Base-by-base conservation (phyloP, 75 land plant genomes). In the Cupressus sempervirens region DNA sequence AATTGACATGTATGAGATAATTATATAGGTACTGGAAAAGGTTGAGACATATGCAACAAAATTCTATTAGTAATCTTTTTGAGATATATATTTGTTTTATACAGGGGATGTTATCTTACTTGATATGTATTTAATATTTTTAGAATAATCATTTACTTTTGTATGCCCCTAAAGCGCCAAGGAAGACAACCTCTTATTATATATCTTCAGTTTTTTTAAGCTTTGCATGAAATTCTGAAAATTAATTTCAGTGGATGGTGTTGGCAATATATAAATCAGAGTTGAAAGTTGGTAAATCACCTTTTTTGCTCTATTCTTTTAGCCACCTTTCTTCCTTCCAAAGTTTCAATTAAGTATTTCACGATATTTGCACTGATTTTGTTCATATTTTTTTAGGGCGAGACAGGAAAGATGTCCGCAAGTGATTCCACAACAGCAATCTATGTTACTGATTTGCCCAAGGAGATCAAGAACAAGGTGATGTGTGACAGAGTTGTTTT, bases 391-490 rank as follows among this genome's bases (percentile, higher is more conserved):
- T 88, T 87, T 75, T 91, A 97, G 99, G 99, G 99, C 4, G 98
- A 97, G 77, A 92, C 93, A 76, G 99, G 99, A 43, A 97, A 97
- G 83, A 97, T 97, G 99, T 94, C 96, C 84, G 99, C 99, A 46
- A 93, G 95, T 91, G 96, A 94, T 88, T 86, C 98, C 12, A 94
- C 88, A 85, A 93, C 99, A 75, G 99, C 99, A 26, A 97, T 97
- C 68, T 97, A 97, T 92, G 99, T 97, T 73, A 97, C 96, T 77
- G 99, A 97, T 89, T 88, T 94, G 82, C 80, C 84, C 5, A 92
- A 97, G 72, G 89, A 88, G 16, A 97, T 97, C 35, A 93, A 96
- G 82, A 91, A 88, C 83, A 97, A 97, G 99, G 99, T 97, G 76
- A 50, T 82, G 23, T 36, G 79, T 70, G 58, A 10, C 70, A 43